Conservation (phyloP, 306 rosid species). For the Erythrophleum fordii region DNA sequence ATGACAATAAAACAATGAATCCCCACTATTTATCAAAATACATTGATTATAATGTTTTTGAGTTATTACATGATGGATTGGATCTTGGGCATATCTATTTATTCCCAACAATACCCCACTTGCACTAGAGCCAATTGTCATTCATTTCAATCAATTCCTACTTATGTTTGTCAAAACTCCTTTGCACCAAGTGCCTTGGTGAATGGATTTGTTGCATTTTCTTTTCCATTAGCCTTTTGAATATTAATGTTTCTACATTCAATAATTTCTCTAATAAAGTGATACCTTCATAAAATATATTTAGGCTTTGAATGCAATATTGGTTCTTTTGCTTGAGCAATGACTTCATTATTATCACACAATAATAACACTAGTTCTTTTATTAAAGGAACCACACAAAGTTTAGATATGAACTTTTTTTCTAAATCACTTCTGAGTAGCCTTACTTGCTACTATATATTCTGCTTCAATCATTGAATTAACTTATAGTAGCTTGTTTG, state of each 20-base stretch:
- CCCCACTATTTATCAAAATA: too few species aligned
- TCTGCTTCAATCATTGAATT: neutral
- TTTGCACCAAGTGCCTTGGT: neutral
- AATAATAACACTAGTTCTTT: neutral
- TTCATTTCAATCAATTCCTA: too few species aligned
- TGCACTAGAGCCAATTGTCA: too few species aligned
- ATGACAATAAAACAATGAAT: too few species aligned
- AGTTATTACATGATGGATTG: too few species aligned
- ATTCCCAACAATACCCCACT: too few species aligned
- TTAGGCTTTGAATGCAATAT: neutral
- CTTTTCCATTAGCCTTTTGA: too few species aligned
- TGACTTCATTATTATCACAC: neutral
- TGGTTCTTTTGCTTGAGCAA: neutral
- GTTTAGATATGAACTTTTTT: neutral
- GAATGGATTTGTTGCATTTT: too few species aligned
- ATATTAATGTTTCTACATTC: too few species aligned
- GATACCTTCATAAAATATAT: neutral
- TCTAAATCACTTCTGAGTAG: neutral
- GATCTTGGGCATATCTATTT: too few species aligned
- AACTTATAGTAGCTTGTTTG: neutral
- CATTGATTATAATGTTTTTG: too few species aligned
- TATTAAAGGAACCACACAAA: conserved; percentile 3
- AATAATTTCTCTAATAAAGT: neutral
- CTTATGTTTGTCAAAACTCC: too few species aligned
- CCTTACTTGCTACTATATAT: neutral